These are phyloP conservation scores for Clarireedia sp. DNA, from an alignment of 2,329 filamentous ascomycete genomes.

Conservation along the genomic window DNA sequence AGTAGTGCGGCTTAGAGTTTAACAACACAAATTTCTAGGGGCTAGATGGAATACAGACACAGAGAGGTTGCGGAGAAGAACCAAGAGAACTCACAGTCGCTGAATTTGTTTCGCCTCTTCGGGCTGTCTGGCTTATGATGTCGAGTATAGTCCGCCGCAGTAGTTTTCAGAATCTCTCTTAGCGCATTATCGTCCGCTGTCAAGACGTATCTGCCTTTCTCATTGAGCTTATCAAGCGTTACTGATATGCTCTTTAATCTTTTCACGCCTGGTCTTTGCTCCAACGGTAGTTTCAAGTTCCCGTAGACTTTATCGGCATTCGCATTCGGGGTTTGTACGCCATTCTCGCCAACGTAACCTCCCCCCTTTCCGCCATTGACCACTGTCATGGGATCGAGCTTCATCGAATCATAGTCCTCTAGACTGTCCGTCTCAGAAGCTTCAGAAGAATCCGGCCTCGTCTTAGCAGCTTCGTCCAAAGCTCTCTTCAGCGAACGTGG, in stretches of 20 bases:
- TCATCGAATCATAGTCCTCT: slow-evolving; percentile 27
- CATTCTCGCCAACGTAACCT: slow-evolving; percentile 23
- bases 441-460: slow-evolving; percentile 11
- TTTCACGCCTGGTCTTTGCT: slow-evolving; percentile 5
- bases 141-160: slow-evolving; percentile 20
- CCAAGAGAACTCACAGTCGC: slow-evolving; percentile 31
- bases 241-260: slow-evolving; percentile 25
- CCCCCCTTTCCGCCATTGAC: slow-evolving; percentile 30
- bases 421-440: slow-evolving; percentile 22
- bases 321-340: slow-evolving; percentile 4
- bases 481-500: slow-evolving; percentile 24
- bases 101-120: slow-evolving; percentile 30
- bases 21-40: not conserved
- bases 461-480: slow-evolving; percentile 14
- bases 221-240: slow-evolving; percentile 24
- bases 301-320: slow-evolving; percentile 17
- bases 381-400: slow-evolving; percentile 22
- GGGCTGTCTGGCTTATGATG: slow-evolving; percentile 18
- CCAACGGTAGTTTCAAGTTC: slow-evolving; percentile 12
- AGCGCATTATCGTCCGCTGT: slow-evolving; percentile 24
- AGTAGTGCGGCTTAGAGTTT: not conserved
- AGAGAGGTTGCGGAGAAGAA: not conserved
- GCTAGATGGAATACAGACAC: not conserved
- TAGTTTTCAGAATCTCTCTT: slow-evolving; percentile 21
- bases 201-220: slow-evolving; percentile 24